These are phyloP conservation scores for Apiotrichum gracile DNA, from an alignment of 1,284 basidiomycete genomes.

Conservation along the genomic window DNA sequence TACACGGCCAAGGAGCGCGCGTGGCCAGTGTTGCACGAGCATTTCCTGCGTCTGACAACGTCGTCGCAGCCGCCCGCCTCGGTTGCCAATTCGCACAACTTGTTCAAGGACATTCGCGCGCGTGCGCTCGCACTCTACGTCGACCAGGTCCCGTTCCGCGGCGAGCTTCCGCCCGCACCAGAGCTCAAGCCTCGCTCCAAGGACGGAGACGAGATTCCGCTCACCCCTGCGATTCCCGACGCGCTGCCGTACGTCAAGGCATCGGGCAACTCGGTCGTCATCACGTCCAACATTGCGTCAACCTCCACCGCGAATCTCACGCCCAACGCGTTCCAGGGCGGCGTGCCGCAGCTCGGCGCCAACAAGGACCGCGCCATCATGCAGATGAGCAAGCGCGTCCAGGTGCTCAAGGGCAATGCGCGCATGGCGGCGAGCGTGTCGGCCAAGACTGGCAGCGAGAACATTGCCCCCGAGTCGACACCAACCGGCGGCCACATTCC, in stretches of 20 bases:
- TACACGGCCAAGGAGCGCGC: slow-evolving; percentile 49
- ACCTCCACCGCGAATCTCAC: slow-evolving; percentile 57
- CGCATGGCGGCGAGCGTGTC: slow-evolving; percentile 22
- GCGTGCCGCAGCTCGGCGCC: slow-evolving; percentile 24
- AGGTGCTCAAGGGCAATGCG: slow-evolving; percentile 45
- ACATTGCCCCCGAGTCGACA: not conserved
- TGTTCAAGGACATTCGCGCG: slow-evolving; percentile 30
- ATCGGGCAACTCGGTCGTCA: slow-evolving; percentile 87
- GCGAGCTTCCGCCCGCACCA: slow-evolving; percentile 31
- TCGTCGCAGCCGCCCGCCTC: slow-evolving; percentile 21
- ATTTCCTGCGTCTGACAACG: slow-evolving; percentile 40
- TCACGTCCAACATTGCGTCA: slow-evolving; percentile 83
- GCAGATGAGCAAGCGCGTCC: slow-evolving; percentile 47
- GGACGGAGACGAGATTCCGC: slow-evolving; percentile 22
- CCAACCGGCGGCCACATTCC: not conserved
- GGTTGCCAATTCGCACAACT: slow-evolving; percentile 4
- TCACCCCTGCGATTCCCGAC: slow-evolving; percentile 28
- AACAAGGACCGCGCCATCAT: slow-evolving; percentile 40
- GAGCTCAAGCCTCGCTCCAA: slow-evolving; percentile 26
- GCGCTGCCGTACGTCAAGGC: slow-evolving; percentile 61
- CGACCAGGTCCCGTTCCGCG: slow-evolving; percentile 29
- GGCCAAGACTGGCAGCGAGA: not conserved
- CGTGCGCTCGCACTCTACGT: slow-evolving; percentile 39
- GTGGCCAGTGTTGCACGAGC: slow-evolving; percentile 52
- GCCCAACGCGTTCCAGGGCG: slow-evolving; percentile 23